A percentile compares a stretch with the other conserved stretches of the same genome.
Evolutionary conservation across 768 basidiomycete genomes (phyloP).

Genomic region (Lentinula sp.): DNA sequence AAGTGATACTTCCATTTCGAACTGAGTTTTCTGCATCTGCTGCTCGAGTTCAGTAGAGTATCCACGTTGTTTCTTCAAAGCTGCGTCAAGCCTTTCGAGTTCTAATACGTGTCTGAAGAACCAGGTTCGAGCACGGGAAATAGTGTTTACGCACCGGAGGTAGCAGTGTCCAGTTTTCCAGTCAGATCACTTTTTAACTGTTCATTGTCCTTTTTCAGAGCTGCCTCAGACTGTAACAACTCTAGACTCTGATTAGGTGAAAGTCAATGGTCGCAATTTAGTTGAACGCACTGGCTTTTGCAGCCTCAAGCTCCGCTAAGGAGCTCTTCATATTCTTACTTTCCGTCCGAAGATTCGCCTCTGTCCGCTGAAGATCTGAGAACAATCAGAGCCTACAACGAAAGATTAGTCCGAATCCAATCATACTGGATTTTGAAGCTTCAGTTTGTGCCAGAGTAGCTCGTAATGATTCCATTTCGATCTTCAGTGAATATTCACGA

Average conservation of each 20-base stretch:
- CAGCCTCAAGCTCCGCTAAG: neutral
- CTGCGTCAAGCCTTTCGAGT: constrained; percentile 6
- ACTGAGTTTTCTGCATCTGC: constrained; percentile 22
- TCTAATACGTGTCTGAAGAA: neutral
- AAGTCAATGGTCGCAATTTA: neutral
- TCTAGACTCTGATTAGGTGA: constrained; percentile 14
- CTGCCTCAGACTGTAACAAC: constrained; percentile 23
- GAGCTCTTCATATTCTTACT: neutral
- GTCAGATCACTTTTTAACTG: neutral
- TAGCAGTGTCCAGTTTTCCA: neutral
- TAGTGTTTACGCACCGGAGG: neutral
- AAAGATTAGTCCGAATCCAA: neutral
- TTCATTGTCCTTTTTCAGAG: neutral
- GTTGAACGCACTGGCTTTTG: constrained; percentile 1
- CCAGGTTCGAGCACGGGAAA: neutral
- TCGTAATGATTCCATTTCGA: constrained; percentile 9
- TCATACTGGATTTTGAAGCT: constrained; percentile 4
- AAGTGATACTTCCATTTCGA: constrained; percentile 26
- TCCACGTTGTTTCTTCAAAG: constrained; percentile 26
- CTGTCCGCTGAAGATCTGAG: constrained; percentile 26
- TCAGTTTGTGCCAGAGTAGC: neutral
- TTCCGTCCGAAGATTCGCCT: constrained; percentile 13
- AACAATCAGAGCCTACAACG: neutral
- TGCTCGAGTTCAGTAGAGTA: constrained; percentile 23
- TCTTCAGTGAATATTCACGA: constrained; percentile 12